Evolutionary conservation across 768 basidiomycete species (phyloP).

Genomic region (Russula ochroleuca): DNA sequence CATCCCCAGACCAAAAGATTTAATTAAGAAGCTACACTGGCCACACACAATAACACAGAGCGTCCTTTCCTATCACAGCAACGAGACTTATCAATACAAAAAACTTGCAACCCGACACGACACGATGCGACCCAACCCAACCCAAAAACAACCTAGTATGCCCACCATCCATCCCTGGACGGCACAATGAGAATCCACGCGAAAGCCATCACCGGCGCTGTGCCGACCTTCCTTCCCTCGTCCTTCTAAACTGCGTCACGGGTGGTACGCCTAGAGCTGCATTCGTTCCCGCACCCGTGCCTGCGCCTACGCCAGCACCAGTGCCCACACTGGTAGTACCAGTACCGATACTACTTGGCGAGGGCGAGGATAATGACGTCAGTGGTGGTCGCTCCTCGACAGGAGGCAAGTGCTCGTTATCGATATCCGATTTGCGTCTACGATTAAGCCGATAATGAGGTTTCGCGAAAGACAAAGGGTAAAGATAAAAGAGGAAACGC

Average conservation of each 20-base stretch:
- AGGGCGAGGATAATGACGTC: background rate
- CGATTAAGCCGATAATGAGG: slow-evolving; percentile 1
- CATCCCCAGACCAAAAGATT: no score
- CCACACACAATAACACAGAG: background rate
- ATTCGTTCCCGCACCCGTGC: background rate
- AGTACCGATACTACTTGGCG: background rate
- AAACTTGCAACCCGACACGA: background rate
- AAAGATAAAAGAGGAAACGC: slow-evolving; percentile 38
- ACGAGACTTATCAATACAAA: background rate
- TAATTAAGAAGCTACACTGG: background rate
- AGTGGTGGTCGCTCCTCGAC: background rate
- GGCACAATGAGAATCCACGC: background rate
- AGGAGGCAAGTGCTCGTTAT: slow-evolving; percentile 95
- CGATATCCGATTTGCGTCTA: slow-evolving; percentile 95
- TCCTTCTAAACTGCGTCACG: background rate
- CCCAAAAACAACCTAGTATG: background rate
- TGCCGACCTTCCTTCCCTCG: slow-evolving; percentile 10
- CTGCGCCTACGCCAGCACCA: background rate
- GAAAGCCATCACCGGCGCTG: slow-evolving; percentile 6
- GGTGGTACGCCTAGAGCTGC: background rate
- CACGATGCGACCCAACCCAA: background rate
- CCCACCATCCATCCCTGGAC: background rate
- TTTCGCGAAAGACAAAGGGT: background rate
- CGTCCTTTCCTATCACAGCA: background rate
- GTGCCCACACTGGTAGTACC: background rate